A percentile compares a stretch with the other conserved stretches of the same genome.
phyloP scores from a whole-genome alignment of 768 basidiomycete species.

The Paxillus ammoniavirescens region DNA sequence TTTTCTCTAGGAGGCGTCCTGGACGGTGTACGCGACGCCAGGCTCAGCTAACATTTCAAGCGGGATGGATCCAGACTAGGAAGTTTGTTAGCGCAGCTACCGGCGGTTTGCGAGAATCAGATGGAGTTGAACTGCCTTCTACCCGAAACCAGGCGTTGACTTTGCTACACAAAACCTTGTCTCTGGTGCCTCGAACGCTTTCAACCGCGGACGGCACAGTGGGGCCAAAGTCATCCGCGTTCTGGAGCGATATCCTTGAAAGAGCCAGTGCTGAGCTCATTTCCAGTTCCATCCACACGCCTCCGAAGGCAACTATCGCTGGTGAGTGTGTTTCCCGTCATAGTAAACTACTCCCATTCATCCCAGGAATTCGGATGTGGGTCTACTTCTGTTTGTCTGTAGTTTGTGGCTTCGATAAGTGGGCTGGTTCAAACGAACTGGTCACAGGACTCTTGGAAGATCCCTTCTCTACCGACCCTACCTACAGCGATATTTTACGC shows the following conservation, averaged over 20 bases:
- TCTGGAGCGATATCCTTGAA: conserved; percentile 49
- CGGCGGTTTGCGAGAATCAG: background rate
- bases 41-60: background rate
- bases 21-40: background rate
- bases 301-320: conserved; percentile 43
- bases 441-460: conserved; percentile 72
- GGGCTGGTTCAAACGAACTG: conserved; percentile 53
- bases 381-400: background rate
- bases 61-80: background rate
- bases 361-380: background rate
- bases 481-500: conserved; percentile 41
- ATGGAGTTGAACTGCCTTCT: background rate
- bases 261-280: conserved; percentile 28
- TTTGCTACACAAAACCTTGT: conserved; percentile 47
- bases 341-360: conserved; percentile 1
- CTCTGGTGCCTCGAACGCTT: conserved; percentile 46
- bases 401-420: conserved; percentile 62
- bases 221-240: conserved; percentile 33
- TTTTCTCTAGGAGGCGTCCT: background rate
- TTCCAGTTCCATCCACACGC: conserved; percentile 31
- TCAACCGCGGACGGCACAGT: conserved; percentile 18
- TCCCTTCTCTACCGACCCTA: conserved; percentile 57
- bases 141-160: conserved; percentile 36
- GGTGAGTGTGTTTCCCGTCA: conserved; percentile 37
- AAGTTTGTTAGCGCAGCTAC: background rate